phyloP scores from a whole-genome alignment of 352 stramenopile species.

The Albugo laibachii region DNA sequence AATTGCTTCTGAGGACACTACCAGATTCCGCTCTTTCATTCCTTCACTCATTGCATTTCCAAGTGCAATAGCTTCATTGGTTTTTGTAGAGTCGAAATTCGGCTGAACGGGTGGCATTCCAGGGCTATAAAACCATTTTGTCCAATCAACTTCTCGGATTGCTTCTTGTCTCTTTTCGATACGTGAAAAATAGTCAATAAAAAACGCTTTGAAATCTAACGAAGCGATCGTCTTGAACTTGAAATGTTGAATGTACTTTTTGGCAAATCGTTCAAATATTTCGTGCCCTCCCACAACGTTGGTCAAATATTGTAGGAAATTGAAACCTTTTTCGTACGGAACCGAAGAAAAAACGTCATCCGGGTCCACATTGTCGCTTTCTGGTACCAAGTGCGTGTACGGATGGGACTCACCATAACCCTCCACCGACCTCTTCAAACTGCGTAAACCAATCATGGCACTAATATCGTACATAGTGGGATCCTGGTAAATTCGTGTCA shows the following conservation, averaged over 20 bases:
- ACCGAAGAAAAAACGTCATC: conserved; percentile 91
- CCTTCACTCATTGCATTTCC: conserved; percentile 16
- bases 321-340: conserved; percentile 91
- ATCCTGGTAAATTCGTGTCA: conserved; percentile 15
- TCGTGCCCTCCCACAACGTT: conserved; percentile 15
- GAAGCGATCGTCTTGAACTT: conserved; percentile 78
- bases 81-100: conserved; percentile 77
- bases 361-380: conserved; percentile 80
- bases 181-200: conserved; percentile 59
- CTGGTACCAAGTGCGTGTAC: conserved; percentile 80
- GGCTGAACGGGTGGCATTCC: conserved; percentile 77
- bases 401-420: conserved; percentile 34
- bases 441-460: conserved; percentile 22
- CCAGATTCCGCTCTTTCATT: conserved; percentile 8
- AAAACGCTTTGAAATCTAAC: conserved; percentile 46
- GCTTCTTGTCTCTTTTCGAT: conserved; percentile 5
- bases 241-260: conserved; percentile 83
- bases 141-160: conserved; percentile 79
- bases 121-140: conserved; percentile 78
- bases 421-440: conserved; percentile 20
- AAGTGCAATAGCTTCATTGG: conserved; percentile 17
- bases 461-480: conserved; percentile 19
- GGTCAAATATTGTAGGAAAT: conserved; percentile 21
- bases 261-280: conserved; percentile 59
- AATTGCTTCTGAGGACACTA: conserved; percentile 5